Base-by-base conservation (phyloP, 208 protist genomes). In the Perkinsela sp. region DNA sequence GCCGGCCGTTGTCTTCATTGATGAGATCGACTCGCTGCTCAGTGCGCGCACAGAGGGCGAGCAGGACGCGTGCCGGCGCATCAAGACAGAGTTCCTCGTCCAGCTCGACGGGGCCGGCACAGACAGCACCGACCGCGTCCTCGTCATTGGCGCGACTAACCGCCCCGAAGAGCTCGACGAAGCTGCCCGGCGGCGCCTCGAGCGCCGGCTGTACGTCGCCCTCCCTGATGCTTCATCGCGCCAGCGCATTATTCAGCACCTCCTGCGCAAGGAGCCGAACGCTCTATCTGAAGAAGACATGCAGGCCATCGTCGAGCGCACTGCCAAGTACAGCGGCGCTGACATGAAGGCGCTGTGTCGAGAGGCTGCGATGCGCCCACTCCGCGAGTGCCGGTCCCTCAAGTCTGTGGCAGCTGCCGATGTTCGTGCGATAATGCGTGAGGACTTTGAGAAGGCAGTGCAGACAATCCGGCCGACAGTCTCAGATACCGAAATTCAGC, bases 41-140 rank as follows among this genome's bases (percentile, higher is more conserved):
- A 80, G 85, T 1, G 77, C 85, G 73, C 80, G 92, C 68, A 85
- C 82, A 16, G 87, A 80, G 67, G 73, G 77, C 16, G 88, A 92
- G 74, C 86, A 94, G 67, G 88, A 93, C 72, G 87, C 83, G 0
- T 88, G 94, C 30, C 77, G 96, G 6, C 82, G 96, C 29, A 92
- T 98, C 0, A 99, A 99, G 76, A 98, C 94, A 28, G 97, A 98
- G 70, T 94, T 99, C 31, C 81, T 99, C 1, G 92, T 98, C 28
- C 95, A 98, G 80, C 87, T 92, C 83, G 86, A 93, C 69, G 90
- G 87, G 40, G 85, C 88, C 1, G 81, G 83, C 29, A 80, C 87
- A 0, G 81, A 87, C 68, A 79, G 86, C 31, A 73, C 73, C 15
- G 88, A 92, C 70, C 76, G 82, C 28, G 87, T 94, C 28, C 90